Percentiles rank a stretch among this genome's conserved stretches.
Evolutionary conservation across 2,329 filamentous ascomycete species (phyloP).

Genomic region (Penicillium vulpinum): DNA sequence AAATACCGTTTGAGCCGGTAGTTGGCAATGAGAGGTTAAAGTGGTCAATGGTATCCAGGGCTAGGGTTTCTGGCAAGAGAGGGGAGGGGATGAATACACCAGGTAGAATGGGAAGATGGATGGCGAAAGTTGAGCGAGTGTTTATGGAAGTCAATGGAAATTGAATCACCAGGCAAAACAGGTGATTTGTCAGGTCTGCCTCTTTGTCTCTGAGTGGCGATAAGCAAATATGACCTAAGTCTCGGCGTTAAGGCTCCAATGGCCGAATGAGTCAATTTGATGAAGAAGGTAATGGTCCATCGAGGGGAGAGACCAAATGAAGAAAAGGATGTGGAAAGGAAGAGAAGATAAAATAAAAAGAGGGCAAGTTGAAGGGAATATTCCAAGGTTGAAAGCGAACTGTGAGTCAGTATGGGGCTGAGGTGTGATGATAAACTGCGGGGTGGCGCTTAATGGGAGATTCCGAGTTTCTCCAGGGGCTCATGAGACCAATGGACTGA

Average conservation of each 20-base stretch:
- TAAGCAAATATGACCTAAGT: slow-evolving; percentile 12
- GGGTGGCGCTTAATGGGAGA: slow-evolving; percentile 13
- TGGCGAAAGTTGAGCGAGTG: slow-evolving; percentile 9
- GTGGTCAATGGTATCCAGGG: background rate
- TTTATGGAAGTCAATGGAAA: slow-evolving; percentile 25
- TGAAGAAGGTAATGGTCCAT: background rate
- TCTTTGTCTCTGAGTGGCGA: slow-evolving; percentile 20
- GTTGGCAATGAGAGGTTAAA: background rate
- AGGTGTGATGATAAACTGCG: slow-evolving; percentile 17
- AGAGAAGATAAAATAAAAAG: background rate
- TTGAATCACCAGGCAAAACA: slow-evolving; percentile 14
- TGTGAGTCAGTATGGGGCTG: slow-evolving; percentile 20
- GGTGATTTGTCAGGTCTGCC: slow-evolving; percentile 23
- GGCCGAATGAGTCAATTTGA: slow-evolving; percentile 19
- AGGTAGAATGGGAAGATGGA: background rate
- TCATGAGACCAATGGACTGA: slow-evolving; percentile 9
- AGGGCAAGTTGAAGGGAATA: background rate
- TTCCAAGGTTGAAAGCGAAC: background rate
- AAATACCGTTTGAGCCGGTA: background rate
- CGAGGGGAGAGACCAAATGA: background rate
- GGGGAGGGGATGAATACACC: slow-evolving; percentile 2
- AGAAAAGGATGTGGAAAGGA: background rate
- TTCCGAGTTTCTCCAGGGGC: slow-evolving; percentile 10
- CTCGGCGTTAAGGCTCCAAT: slow-evolving; percentile 21
- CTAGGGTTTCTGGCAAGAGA: background rate